Base-by-base conservation (phyloP, 805 yeast species). In the Myxozyma sirexii region DNA sequence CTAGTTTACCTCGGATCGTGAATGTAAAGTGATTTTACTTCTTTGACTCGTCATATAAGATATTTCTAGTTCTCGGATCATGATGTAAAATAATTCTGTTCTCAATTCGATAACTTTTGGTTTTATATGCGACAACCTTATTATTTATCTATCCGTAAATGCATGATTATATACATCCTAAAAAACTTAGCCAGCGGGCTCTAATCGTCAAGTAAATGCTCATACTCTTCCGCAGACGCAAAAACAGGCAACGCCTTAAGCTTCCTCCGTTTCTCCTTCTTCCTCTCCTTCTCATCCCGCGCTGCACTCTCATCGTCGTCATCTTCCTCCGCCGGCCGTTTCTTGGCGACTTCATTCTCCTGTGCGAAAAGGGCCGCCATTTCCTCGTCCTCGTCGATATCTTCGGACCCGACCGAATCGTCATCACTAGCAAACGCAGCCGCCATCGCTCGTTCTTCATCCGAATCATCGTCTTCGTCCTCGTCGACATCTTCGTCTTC, bases 151-250 rank as follows among this genome's bases (percentile, higher is more conserved):
- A n/a, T n/a, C n/a, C n/a, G n/a, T n/a, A n/a, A n/a, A n/a, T n/a
- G n/a, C n/a, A n/a, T n/a, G n/a, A n/a, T n/a, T n/a, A n/a, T n/a
- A n/a, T n/a, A n/a, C n/a, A n/a, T n/a, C n/a, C n/a, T n/a, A n/a
- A n/a, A n/a, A n/a, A n/a, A n/a, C n/a, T n/a, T n/a, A n/a, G n/a
- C n/a, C n/a, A n/a, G n/a, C n/a, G n/a, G n/a, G n/a, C n/a, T n/a
- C 53, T 83, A 84, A 33, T 79, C 79, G 55, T 82, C 84, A 29
- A 88, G 75, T 67, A 85, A 86, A 70, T 88, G 79, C 27, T 93
- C 86, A 71, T 90, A 91, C 62, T 88, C 96, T 43, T 88, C 97
- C 8, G 85, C 96, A 47, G 91, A 85, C 1, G 97, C 97, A 76
- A 90, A 92, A 21, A 84, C 79, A 23, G 97, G 97, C 61, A 92